Conservation (phyloP, 2,329 filamentous ascomycete genomes). For the Hansfordia pulvinata region DNA sequence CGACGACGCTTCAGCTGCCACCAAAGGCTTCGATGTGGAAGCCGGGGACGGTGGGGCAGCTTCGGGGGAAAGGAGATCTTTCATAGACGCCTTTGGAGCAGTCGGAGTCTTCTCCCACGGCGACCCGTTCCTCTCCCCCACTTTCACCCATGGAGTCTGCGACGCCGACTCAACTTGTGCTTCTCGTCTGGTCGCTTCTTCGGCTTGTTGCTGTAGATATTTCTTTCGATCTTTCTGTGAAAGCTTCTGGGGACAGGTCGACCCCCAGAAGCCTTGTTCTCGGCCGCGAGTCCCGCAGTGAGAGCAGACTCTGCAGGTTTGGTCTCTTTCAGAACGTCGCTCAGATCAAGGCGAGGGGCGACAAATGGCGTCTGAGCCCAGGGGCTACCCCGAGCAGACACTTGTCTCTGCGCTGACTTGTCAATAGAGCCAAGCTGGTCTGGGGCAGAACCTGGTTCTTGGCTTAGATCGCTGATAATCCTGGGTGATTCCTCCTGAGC, state of each 20-base stretch:
- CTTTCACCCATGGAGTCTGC: conserved; percentile 31
- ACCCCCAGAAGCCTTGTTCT: conserved; percentile 26
- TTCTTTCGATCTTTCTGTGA: conserved; percentile 91
- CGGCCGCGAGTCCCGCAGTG: conserved; percentile 38
- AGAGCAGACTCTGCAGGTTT: conserved; percentile 34
- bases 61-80: conserved; percentile 28
- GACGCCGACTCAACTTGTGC: conserved; percentile 15
- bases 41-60: conserved; percentile 15
- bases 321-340: conserved; percentile 58
- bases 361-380: conserved; percentile 38
- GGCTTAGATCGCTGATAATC: too few species aligned
- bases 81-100: conserved; percentile 33
- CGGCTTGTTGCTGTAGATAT: conserved; percentile 54
- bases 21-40: conserved; percentile 24
- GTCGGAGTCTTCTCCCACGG: conserved; percentile 54
- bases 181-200: conserved; percentile 25
- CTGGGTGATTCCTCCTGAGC: too few species aligned
- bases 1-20: conserved; percentile 25
- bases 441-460: too few species aligned
- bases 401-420: too few species aligned
- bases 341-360: conserved; percentile 56
- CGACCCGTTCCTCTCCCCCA: conserved; percentile 24
- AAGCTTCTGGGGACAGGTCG: conserved; percentile 42
- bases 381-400: conserved; percentile 20
- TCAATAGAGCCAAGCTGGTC: too few species aligned